These are phyloP conservation scores for Phaffomyces antillensis DNA, from an alignment of 805 yeast genomes.

Conservation along the genomic window DNA sequence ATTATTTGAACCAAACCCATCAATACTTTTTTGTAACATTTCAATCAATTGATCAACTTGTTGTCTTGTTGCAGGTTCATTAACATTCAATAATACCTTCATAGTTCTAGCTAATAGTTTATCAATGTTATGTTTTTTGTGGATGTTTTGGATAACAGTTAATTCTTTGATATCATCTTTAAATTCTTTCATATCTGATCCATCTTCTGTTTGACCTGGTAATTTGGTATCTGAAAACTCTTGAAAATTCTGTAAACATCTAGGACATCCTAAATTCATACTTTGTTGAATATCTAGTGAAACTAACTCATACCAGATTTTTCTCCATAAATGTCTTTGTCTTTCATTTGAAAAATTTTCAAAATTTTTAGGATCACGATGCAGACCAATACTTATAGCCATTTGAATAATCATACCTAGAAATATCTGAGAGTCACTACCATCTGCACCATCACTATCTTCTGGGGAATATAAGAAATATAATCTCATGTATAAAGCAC, in stretches of 20 bases:
- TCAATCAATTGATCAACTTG: slow-evolving; percentile 32
- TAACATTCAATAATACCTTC: slow-evolving; percentile 29
- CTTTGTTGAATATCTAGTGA: slow-evolving; percentile 37
- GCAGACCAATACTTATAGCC: slow-evolving; percentile 61
- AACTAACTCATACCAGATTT: slow-evolving; percentile 46
- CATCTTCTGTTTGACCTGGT: slow-evolving; percentile 28
- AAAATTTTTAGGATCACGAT: slow-evolving; percentile 58
- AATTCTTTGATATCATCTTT: slow-evolving; percentile 34
- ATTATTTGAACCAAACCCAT: slow-evolving; percentile 21
- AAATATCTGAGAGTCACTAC: slow-evolving; percentile 50
- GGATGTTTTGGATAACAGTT: slow-evolving; percentile 40
- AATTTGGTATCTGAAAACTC: slow-evolving; percentile 37
- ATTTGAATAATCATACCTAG: slow-evolving; percentile 53
- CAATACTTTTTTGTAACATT: slow-evolving; percentile 27
- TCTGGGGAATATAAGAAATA: slow-evolving; percentile 55
- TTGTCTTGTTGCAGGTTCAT: slow-evolving; percentile 35
- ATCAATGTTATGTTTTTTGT: slow-evolving; percentile 40
- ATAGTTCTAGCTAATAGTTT: slow-evolving; percentile 34
- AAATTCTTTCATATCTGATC: slow-evolving; percentile 15
- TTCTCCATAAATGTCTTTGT: slow-evolving; percentile 46
- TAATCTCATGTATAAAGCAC: slow-evolving; percentile 48
- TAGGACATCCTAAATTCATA: slow-evolving; percentile 34
- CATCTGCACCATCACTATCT: slow-evolving; percentile 51
- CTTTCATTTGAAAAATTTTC: slow-evolving; percentile 33
- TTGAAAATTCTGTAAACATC: slow-evolving; percentile 29